These are phyloP conservation scores for Neofusicoccum umdonicola DNA, from an alignment of 2,329 filamentous ascomycete species.

Conservation along the genomic window DNA sequence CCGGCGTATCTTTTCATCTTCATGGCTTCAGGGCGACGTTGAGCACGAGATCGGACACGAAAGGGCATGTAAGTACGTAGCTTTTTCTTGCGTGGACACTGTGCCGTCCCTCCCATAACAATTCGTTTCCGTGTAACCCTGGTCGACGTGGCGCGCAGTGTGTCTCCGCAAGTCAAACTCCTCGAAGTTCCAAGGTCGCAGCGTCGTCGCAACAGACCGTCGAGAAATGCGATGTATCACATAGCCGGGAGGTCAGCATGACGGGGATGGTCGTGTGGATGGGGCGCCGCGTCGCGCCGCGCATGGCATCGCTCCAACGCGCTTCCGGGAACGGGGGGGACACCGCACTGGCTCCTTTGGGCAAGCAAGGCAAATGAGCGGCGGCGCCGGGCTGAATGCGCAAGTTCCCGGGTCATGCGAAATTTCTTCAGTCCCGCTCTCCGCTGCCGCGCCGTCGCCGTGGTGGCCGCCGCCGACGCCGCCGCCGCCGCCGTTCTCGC, in stretches of 20 bases:
- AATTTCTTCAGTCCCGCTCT: too few species aligned
- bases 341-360: too few species aligned
- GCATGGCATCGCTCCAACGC: neutral
- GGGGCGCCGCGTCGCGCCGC: neutral
- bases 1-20: neutral
- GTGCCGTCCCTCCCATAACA: neutral
- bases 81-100: neutral
- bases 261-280: neutral
- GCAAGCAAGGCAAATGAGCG: too few species aligned
- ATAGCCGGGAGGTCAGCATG: constrained; percentile 3
- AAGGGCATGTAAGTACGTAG: constrained; percentile 12
- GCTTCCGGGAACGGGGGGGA: constrained; percentile 1
- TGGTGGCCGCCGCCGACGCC: too few species aligned
- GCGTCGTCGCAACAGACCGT: neutral
- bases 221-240: constrained; percentile 11
- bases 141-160: constrained; percentile 4
- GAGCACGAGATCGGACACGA: neutral
- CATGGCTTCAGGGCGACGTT: neutral
- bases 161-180: neutral
- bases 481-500: neutral
- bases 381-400: too few species aligned
- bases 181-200: neutral
- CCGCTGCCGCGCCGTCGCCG: too few species aligned
- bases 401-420: neutral
- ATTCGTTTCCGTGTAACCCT: constrained; percentile 5